Evolutionary conservation across 768 basidiomycete species (phyloP), one percentile per base, ranked within the genome.

Genomic region (Tubosaeta sp.): DNA sequence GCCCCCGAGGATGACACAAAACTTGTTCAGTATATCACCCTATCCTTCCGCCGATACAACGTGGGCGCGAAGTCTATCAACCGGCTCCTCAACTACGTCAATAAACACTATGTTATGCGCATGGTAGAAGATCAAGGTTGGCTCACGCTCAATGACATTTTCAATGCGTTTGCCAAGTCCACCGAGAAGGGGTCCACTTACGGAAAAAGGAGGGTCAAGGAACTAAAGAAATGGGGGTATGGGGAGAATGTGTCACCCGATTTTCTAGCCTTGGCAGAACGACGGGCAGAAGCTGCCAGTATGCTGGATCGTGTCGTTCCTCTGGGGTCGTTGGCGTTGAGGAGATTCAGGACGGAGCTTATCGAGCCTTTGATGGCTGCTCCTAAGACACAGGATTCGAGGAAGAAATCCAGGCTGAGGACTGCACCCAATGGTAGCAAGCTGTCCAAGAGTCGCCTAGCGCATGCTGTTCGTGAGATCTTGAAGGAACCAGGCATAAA

Each of bases 61-160:
- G 74, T 81, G 37, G 86, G 88, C 45, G 83, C 82, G 4, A 77
- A 80, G 55, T 79, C 85, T 48, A 80, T 85, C 51, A 79, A 85
- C 68, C 81, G 88, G 59, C 79, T 90, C 31, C 76, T 89, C 59
- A 88, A 82, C 72, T 90, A 90, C 58, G 74, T 83, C 43, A 83
- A 82, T 60, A 71, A 81, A 33, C 85, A 86, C 66, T 85, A 85
- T 63, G 84, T 90, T 55, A 85, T 85, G 63, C 83, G 86, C 26
- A 84, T 83, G 39, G 74, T 86, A 14, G 87, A 90, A 66, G 88
- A 88, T 68, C 80, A 75, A 57, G 87, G 88, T 39, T 90, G 88
- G 88, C 74, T 89, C 38, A 79, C 83, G 27, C 71, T 88, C 39
- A 74, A 72, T 46, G 86, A 88, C 63, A 76, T 85, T 16, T 66